phyloP scores from a whole-genome alignment of 148 eudicot genomes.

The Diospyros kaki region DNA sequence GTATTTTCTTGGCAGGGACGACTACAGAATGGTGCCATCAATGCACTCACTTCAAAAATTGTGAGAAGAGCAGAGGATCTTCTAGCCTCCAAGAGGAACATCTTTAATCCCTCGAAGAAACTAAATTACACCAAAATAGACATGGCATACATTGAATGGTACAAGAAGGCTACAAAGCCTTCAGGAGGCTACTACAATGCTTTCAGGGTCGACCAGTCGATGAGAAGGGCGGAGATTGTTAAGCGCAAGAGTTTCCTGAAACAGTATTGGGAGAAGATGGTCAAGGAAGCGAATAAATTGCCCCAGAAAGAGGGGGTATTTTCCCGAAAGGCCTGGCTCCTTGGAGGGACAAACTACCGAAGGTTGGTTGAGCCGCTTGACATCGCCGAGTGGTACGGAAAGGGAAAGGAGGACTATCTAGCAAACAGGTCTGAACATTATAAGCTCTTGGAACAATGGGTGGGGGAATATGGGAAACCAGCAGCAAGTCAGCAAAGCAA shows the following conservation, averaged over 20 bases:
- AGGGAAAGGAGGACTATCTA: slow-evolving; percentile 20
- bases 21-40: neutral
- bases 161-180: slow-evolving; percentile 13
- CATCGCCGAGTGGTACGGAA: slow-evolving; percentile 29
- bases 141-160: slow-evolving; percentile 31
- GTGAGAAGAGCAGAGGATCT: slow-evolving; percentile 1
- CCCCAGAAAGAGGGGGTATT: slow-evolving; percentile 18
- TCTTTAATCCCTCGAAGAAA: slow-evolving; percentile 13
- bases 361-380: slow-evolving; percentile 39
- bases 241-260: slow-evolving; percentile 14
- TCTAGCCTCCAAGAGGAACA: slow-evolving; percentile 1
- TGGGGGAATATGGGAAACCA: slow-evolving; percentile 5
- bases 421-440: slow-evolving; percentile 28
- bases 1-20: neutral
- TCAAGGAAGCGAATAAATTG: slow-evolving; percentile 22
- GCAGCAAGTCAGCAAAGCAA: neutral
- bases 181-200: slow-evolving; percentile 25
- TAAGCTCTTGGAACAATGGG: slow-evolving; percentile 23
- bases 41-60: slow-evolving; percentile 6
- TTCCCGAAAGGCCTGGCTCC: slow-evolving; percentile 8
- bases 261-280: slow-evolving; percentile 22
- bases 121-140: slow-evolving; percentile 23
- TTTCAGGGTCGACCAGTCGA: slow-evolving; percentile 9
- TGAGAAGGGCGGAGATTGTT: slow-evolving; percentile 8
- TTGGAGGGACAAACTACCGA: slow-evolving; percentile 22